A percentile compares a stretch with the other conserved stretches of the same genome.
These are phyloP conservation scores for Rhododendron simsii DNA, from an alignment of 148 eudicot species.

Conservation along the genomic window DNA sequence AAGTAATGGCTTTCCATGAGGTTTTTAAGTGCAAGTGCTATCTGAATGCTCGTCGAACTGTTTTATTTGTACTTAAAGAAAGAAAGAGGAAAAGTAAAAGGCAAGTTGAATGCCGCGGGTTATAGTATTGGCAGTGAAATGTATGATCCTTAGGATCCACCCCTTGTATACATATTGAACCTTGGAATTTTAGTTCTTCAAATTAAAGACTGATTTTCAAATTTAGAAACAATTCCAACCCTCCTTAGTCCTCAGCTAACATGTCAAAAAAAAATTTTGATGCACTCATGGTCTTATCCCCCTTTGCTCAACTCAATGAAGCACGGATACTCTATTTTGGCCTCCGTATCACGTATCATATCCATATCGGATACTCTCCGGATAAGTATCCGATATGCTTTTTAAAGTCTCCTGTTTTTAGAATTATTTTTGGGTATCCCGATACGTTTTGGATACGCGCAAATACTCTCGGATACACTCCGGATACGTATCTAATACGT, in stretches of 20 bases:
- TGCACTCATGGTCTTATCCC: not conserved
- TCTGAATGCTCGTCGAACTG: not conserved
- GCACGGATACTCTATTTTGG: no score
- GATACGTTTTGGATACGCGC: no score
- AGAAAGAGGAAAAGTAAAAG: not conserved
- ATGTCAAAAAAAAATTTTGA: not conserved
- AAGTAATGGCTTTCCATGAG: not conserved
- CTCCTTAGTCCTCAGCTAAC: not conserved
- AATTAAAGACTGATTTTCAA: not conserved
- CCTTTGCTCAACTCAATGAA: not conserved
- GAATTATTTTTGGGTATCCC: no score
- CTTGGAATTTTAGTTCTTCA: not conserved
- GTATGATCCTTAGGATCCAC: not conserved
- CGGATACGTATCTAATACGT: no score
- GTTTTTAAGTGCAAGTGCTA: not conserved
- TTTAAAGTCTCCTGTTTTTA: no score
- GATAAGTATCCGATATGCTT: no score
- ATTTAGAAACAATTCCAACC: not conserved
- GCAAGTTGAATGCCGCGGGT: not conserved
- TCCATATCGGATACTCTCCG: no score
- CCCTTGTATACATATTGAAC: not conserved
- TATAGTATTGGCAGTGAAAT: not conserved
- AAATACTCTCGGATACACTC: no score
- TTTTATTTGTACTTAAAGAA: not conserved
- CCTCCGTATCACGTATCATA: no score